Evolutionary conservation across 2,329 filamentous ascomycete species (phyloP).

Genomic region (Penicillium thymicola): DNA sequence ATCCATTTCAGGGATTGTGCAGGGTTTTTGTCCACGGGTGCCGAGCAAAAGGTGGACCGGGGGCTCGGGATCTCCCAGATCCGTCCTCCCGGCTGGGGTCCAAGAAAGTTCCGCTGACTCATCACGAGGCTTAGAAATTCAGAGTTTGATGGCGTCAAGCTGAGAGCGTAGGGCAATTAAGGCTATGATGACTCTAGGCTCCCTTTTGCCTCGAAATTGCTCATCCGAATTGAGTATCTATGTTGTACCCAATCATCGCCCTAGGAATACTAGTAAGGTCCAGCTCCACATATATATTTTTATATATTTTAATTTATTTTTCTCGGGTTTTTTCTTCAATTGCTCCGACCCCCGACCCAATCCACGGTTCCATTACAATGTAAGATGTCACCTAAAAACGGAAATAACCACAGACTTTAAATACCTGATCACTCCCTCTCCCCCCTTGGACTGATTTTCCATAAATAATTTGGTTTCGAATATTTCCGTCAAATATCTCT

Average conservation of each 20-base stretch:
- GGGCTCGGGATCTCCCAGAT: neutral
- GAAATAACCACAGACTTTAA: neutral
- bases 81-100: neutral
- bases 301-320: neutral
- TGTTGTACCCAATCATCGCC: neutral
- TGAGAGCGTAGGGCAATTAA: neutral
- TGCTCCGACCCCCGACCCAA: neutral
- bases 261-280: neutral
- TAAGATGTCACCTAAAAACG: neutral
- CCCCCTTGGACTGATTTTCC: neutral
- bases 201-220: neutral
- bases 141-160: too few relatives aligned
- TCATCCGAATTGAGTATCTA: neutral
- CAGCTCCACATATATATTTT: neutral
- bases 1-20: too few relatives aligned
- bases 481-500: neutral
- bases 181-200: neutral
- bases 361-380: neutral
- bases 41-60: neutral
- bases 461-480: neutral
- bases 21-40: neutral
- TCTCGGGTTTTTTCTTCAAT: neutral
- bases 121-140: neutral
- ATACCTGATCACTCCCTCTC: neutral
- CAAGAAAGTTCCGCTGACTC: neutral